Evolutionary conservation across 228 moss, liverwort and hornwort species (phyloP), one percentile per base, ranked within the genome.

Genomic region (Sphagnum fallax): DNA sequence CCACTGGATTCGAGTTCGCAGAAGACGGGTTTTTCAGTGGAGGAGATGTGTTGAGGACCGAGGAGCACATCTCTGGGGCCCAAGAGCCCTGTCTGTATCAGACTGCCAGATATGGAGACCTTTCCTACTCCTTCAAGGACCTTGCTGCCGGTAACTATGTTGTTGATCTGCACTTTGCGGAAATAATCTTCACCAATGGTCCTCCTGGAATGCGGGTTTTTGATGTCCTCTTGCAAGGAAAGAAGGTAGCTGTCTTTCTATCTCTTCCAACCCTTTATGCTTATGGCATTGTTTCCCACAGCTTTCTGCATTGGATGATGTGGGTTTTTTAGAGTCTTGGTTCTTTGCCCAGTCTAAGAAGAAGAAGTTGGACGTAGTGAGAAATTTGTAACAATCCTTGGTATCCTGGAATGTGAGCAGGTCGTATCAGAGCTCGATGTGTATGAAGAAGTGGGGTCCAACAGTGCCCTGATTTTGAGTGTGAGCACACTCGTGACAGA

Each of bases 131-230:
- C 10, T 84, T 97, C 69, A 62, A 62, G 59, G 88, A 88, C 10
- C 81, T 97, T 68, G 63, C 73, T 9, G 63, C 50, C 62, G 91
- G 91, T 48, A 79, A 88, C 50, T 97, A 88, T 63, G 81, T 84
- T 67, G 88, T 97, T 67, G 93, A 97, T 71, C 78, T 97, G 58
- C 97, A 97, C 65, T 97, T 97, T 50, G 89, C 93, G 6, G 97
- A 97, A 74, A 97, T 97, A 53, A 89, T 93, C 8, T 97, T 97
- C 84, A 91, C 93, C 14, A 88, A 93, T 67, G 97, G 97, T 16
- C 97, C 97, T 8, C 80, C 97, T 6, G 93, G 91, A 63, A 91
- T 97, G 93, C 91, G 97, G 51, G 91, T 97, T 49, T 97, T 97
- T 69, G 97, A 97, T 64, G 91, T 97, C 63, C 74, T 77, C 70